phyloP scores from a whole-genome alignment of 805 yeast genomes.

The Candida corydali region DNA sequence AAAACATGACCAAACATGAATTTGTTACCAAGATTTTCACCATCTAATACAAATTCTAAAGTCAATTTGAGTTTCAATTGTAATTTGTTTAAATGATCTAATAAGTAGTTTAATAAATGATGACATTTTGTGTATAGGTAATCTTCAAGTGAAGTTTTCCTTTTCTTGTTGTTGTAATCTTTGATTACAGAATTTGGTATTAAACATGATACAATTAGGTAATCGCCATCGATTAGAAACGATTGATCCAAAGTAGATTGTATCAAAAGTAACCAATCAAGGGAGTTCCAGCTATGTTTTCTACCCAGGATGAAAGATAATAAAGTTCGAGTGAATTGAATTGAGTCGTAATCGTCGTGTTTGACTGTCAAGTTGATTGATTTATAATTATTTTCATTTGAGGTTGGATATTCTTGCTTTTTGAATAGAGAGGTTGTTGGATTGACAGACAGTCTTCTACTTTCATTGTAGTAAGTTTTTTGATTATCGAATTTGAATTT shows the following conservation, averaged over 20 bases:
- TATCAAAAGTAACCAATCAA: slow-evolving; percentile 33
- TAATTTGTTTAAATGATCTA: slow-evolving; percentile 10
- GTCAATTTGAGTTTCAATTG: slow-evolving; percentile 32
- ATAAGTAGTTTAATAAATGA: slow-evolving; percentile 21
- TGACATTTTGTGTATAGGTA: slow-evolving; percentile 21
- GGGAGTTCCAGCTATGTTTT: slow-evolving; percentile 40
- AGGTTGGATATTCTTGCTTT: slow-evolving; percentile 20
- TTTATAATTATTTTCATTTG: slow-evolving; percentile 36
- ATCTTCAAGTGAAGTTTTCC: slow-evolving; percentile 14
- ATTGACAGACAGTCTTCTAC: slow-evolving; percentile 11
- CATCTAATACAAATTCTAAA: slow-evolving; percentile 33
- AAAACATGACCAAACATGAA: slow-evolving; percentile 33
- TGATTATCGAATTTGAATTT: slow-evolving; percentile 43
- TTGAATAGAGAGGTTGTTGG: slow-evolving; percentile 7
- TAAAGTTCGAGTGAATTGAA: slow-evolving; percentile 26
- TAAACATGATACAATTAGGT: slow-evolving; percentile 31
- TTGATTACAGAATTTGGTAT: slow-evolving; percentile 20
- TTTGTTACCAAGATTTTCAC: slow-evolving; percentile 22
- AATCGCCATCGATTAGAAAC: slow-evolving; percentile 36
- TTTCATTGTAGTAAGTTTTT: slow-evolving; percentile 23
- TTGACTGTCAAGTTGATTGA: slow-evolving; percentile 40
- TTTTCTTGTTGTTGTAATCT: slow-evolving; percentile 10
- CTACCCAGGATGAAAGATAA: slow-evolving; percentile 37
- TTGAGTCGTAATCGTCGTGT: slow-evolving; percentile 31
- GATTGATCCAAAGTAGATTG: slow-evolving; percentile 8